Base-by-base conservation (phyloP, 1,139 yeast genomes). In the Debaryomyces psychrophilus region DNA sequence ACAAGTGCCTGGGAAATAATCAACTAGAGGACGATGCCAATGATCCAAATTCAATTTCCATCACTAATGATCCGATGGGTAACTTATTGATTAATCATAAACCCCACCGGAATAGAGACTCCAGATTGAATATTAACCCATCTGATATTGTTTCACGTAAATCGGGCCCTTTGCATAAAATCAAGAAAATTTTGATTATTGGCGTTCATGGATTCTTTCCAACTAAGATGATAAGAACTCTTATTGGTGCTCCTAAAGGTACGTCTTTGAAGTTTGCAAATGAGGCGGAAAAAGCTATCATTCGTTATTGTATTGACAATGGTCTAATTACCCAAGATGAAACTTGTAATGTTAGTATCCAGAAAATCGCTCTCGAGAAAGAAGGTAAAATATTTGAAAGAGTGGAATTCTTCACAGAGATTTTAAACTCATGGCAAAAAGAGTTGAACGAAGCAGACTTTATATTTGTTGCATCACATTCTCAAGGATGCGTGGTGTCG, bases 121-220 rank as follows among this genome's bases (percentile, higher is more conserved):
- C 31, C 20, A 31, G 26, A 14, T 47, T 26, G 17, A 37, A 17
- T 4, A 39, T 34, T 7, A 39, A 25, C 6, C 44, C 45, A n/a
- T 58, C 73, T 0, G 70, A 65, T 14, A 59, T 73, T 3, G 59
- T 69, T 0, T 59, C 65, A 4, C 65, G 62, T 41, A 67, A 65
- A 43, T 49, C 70, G 3, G 68, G 69, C 0, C 68, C 71, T 1
- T 59, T 72, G 36, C 59, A 55, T 12, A 72, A 64, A 44, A 69
- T 76, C 40, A 69, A 67, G 47, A 80, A 82, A 49, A 85, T 85
- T 1, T 77, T 93, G 36, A 87, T 93, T 27, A 82, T 93, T 51
- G 98, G 99, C 0, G 92, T 93, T 1, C 98, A 93, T 68, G 98
- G 98, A 0, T 93, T 92, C 59, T 90, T 93, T 67, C 98, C 99